A percentile compares a stretch with the other conserved stretches of the same genome.
phyloP scores from a whole-genome alignment of 2,329 filamentous ascomycete species.

The Leptosphaerulina australis region DNA sequence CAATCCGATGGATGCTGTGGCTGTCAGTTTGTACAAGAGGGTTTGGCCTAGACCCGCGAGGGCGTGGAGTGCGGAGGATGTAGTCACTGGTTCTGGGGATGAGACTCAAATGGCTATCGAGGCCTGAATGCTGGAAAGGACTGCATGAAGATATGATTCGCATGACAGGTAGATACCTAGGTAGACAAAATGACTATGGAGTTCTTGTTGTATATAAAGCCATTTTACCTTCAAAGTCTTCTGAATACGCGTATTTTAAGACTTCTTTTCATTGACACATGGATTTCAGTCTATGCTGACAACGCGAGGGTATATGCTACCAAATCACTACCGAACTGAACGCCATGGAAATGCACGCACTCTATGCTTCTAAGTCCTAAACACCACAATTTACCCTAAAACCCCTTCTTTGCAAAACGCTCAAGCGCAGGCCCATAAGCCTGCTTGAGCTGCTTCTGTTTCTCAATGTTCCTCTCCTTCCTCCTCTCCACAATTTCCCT shows the following conservation, averaged over 20 bases:
- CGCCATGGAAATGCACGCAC: constrained; percentile 21
- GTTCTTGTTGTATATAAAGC: constrained; percentile 8
- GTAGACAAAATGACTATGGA: constrained; percentile 28
- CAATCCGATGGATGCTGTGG: constrained; percentile 93
- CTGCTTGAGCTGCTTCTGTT: constrained; percentile 60
- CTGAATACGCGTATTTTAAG: not conserved
- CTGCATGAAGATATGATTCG: constrained; percentile 24
- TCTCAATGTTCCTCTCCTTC: constrained; percentile 60
- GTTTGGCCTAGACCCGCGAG: constrained; percentile 70
- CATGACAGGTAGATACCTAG: constrained; percentile 24
- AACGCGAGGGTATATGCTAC: constrained; percentile 21
- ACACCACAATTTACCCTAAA: not conserved
- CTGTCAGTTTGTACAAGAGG: constrained; percentile 70
- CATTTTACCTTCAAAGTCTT: too few species aligned
- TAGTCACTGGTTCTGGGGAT: not conserved
- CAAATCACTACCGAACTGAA: constrained; percentile 8
- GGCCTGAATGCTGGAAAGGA: not conserved
- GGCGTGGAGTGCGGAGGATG: constrained; percentile 45
- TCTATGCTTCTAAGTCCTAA: constrained; percentile 1
- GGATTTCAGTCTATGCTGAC: constrained; percentile 2
- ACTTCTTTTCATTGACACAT: constrained; percentile 6
- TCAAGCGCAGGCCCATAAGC: constrained; percentile 85
- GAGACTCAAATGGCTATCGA: constrained; percentile 3
- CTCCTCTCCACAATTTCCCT: constrained; percentile 80
- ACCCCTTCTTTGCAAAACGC: constrained; percentile 76